Conservation (phyloP, 495 filamentous ascomycete species). For the Cairneyella variabilis region DNA sequence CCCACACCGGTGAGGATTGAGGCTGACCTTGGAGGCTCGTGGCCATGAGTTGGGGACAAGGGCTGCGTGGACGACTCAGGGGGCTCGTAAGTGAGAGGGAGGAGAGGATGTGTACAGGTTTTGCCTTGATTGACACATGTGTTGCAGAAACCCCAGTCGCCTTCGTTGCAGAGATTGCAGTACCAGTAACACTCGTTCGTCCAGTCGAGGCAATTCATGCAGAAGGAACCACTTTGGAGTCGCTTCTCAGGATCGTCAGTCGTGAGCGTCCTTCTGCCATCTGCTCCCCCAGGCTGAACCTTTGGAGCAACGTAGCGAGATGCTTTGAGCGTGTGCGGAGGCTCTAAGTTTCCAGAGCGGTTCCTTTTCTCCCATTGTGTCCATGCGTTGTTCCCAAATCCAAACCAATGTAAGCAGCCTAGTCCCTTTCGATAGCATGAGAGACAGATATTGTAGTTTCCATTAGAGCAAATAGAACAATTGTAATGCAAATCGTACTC, state of each 20-base stretch:
- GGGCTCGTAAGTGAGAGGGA: constrained; percentile 54
- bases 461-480: constrained; percentile 64
- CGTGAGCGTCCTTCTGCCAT: constrained; percentile 48
- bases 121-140: constrained; percentile 71
- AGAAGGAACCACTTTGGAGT: constrained; percentile 80
- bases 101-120: constrained; percentile 72
- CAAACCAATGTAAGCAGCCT: constrained; percentile 76
- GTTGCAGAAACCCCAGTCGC: constrained; percentile 89
- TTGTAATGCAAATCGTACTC: constrained; percentile 80
- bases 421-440: constrained; percentile 69
- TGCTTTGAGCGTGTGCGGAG: constrained; percentile 63
- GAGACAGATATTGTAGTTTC: constrained; percentile 71
- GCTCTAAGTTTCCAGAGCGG: constrained; percentile 28
- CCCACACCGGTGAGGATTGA: constrained; percentile 34
- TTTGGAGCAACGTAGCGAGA: constrained; percentile 62
- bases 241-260: constrained; percentile 60
- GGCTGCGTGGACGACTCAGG: constrained; percentile 15
- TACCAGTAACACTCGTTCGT: constrained; percentile 81
- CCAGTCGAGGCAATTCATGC: constrained; percentile 64
- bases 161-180: constrained; percentile 79
- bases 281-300: constrained; percentile 38
- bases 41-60: constrained; percentile 18
- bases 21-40: constrained; percentile 25
- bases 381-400: constrained; percentile 64
- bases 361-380: constrained; percentile 47